Base-by-base conservation (phyloP, 1,139 yeast species). In the Candida dubliniensis region DNA sequence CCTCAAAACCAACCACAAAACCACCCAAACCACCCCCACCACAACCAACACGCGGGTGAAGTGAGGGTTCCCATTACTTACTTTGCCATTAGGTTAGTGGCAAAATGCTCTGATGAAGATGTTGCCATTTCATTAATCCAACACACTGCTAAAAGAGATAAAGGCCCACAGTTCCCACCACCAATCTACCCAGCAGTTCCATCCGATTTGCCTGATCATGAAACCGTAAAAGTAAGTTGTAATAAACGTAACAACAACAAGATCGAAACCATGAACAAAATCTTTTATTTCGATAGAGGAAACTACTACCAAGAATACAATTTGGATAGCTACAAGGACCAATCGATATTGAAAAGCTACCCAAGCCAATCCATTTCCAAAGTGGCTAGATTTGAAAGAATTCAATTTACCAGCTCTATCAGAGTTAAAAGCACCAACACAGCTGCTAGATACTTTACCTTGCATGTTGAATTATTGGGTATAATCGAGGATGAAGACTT, bases 121-220 rank as follows among this genome's bases (percentile, higher is more conserved):
- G 67, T 70, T 3, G 65, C 71, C 13, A 76, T 81, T 26, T 66
- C 67, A 30, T 67, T 83, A 50, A 73, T 83, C 24, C 88, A 83
- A 52, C 88, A 82, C 52, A 83, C 89, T 0, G 84, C 88, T 1
- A 83, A 83, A 59, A 66, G 89, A 52, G 88, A 83, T 54, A 79
- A 79, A 55, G 89, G 88, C 0, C 88, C 88, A 0, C 87, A 82
- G 58, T 73, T 76, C 50, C 66, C 77, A 4, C 87, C 87, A 0
- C 82, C 82, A 26, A 67, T 77, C 8, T 76, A 73, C 50, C 82
- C 86, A 1, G 74, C 81, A 2, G 74, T 82, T 10, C 84, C 86
- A 1, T 81, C 86, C 0, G 68, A 65, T 18, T 61, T 82, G 36
- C 87, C 88, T 0, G 71, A 67, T 46, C 89, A 82, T 57, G 77